Evolutionary conservation across 306 rosid species (phyloP).

Genomic region (Styphnolobium japonicum): DNA sequence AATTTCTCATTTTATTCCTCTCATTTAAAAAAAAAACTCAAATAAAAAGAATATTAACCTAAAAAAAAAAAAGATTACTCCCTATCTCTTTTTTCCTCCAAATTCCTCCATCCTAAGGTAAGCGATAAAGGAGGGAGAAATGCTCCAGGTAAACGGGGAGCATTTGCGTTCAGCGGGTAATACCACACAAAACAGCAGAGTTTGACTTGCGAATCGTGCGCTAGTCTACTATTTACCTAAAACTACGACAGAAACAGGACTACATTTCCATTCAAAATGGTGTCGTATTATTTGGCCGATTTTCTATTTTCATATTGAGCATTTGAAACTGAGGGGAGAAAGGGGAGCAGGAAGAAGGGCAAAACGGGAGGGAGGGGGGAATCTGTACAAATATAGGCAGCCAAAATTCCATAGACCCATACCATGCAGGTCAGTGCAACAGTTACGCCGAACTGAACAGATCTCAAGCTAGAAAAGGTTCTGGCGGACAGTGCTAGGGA

Average conservation of each 20-base stretch:
- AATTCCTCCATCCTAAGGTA: no score
- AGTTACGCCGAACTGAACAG: slow-evolving; percentile 39
- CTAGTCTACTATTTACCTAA: neutral
- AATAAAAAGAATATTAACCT: no score
- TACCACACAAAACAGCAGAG: neutral
- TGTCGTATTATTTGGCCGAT: slow-evolving; percentile 66
- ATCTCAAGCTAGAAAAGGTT: slow-evolving; percentile 38
- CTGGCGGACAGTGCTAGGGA: slow-evolving; percentile 19
- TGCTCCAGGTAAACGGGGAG: no score
- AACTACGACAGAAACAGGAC: neutral
- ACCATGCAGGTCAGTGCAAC: slow-evolving; percentile 44
- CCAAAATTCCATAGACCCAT: slow-evolving; percentile 59
- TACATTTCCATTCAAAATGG: slow-evolving; percentile 32
- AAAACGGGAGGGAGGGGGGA: slow-evolving; percentile 9
- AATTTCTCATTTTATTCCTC: no score
- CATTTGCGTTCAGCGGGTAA: neutral
- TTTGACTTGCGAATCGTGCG: neutral
- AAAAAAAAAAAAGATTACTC: no score
- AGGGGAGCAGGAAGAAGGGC: slow-evolving; percentile 4
- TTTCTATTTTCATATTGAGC: slow-evolving; percentile 48
- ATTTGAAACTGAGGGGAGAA: slow-evolving; percentile 40
- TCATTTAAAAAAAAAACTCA: no score
- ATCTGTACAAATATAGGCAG: slow-evolving; percentile 77
- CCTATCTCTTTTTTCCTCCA: no score
- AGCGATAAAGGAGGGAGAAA: no score